These are phyloP conservation scores for Starmerella apicola DNA, from an alignment of 805 yeast genomes.

Conservation along the genomic window DNA sequence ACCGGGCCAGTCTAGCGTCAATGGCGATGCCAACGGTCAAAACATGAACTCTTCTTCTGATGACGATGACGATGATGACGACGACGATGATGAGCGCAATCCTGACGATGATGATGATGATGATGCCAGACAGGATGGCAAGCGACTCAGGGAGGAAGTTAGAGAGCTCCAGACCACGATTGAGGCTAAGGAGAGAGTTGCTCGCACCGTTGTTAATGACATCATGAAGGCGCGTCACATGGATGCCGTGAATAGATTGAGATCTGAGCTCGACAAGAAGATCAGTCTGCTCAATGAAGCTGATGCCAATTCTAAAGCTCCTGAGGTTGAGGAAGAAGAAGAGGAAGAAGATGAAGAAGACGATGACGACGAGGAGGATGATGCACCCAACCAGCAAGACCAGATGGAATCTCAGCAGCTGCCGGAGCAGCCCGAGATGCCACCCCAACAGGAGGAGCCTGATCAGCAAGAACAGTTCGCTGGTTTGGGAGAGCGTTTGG, in stretches of 20 bases:
- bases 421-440: slow-evolving; percentile 21
- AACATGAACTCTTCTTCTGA: slow-evolving; percentile 38
- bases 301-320: slow-evolving; percentile 9
- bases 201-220: slow-evolving; percentile 62
- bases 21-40: slow-evolving; percentile 24
- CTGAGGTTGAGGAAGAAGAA: slow-evolving; percentile 19
- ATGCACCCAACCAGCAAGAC: neutral
- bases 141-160: slow-evolving; percentile 73
- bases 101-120: slow-evolving; percentile 42
- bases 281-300: slow-evolving; percentile 44
- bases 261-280: slow-evolving; percentile 72
- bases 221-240: slow-evolving; percentile 76
- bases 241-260: slow-evolving; percentile 65
- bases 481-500: slow-evolving; percentile 6
- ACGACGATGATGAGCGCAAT: slow-evolving; percentile 41
- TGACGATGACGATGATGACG: slow-evolving; percentile 44
- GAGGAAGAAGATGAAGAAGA: slow-evolving; percentile 24
- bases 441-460: slow-evolving; percentile 19
- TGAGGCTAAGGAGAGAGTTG: slow-evolving; percentile 57
- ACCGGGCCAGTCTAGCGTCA: slow-evolving; percentile 38
- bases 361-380: slow-evolving; percentile 27
- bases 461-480: slow-evolving; percentile 1
- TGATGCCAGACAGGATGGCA: slow-evolving; percentile 48
- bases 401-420: slow-evolving; percentile 27
- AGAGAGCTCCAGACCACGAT: slow-evolving; percentile 69